Percentiles rank a stretch among this genome's conserved stretches.
phyloP scores from a whole-genome alignment of 441 rosid species.

The Manihot esculenta region DNA sequence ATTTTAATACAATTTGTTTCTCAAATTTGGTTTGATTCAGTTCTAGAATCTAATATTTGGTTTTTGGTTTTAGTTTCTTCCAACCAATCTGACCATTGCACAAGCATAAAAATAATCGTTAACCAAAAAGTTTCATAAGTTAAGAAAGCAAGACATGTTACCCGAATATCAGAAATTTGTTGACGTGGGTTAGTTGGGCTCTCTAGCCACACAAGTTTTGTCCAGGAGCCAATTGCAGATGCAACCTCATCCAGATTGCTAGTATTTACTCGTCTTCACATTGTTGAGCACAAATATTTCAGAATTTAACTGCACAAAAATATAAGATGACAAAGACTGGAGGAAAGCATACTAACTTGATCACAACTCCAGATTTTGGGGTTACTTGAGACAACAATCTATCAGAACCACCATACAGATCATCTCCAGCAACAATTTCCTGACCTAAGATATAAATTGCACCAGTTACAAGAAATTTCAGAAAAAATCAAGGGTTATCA shows the following conservation, averaged over 20 bases:
- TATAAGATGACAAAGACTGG: neutral
- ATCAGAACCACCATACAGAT: conserved; percentile 92
- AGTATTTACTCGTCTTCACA: conserved; percentile 74
- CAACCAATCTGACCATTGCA: neutral
- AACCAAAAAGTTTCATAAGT: neutral
- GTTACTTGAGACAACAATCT: conserved; percentile 76
- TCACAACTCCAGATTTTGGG: conserved; percentile 71
- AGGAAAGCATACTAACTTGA: conserved; percentile 56
- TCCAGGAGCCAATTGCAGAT: conserved; percentile 68
- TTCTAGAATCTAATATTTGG: neutral
- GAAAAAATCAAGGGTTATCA: neutral
- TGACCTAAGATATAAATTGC: conserved; percentile 46
- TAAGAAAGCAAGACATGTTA: conserved; percentile 32
- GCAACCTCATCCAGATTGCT: conserved; percentile 68
- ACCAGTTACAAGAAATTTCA: conserved; percentile 13
- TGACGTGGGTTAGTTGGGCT: conserved; percentile 94
- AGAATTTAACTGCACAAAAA: conserved; percentile 18
- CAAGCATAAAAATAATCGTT: neutral
- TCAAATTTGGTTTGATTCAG: neutral
- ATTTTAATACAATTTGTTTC: neutral
- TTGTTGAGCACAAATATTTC: conserved; percentile 17
- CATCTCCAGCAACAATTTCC: conserved; percentile 95
- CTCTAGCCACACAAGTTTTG: conserved; percentile 95
- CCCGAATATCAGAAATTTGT: conserved; percentile 84
- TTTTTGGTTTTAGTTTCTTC: neutral